phyloP scores from a whole-genome alignment of 306 rosid genomes.

The Phaseolus lunatus region DNA sequence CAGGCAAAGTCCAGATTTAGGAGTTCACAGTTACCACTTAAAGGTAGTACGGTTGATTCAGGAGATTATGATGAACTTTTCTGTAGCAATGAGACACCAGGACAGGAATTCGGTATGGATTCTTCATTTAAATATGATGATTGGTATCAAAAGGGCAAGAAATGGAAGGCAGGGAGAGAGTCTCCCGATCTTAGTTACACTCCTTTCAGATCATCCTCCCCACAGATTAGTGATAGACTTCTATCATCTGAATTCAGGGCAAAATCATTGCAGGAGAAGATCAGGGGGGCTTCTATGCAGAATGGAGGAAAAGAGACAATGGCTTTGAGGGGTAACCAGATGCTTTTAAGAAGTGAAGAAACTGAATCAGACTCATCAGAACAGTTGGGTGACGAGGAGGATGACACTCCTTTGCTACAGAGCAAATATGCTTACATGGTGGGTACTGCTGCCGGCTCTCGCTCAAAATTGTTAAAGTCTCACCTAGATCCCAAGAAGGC shows the following conservation, averaged over 20 bases:
- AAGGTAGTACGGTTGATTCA: slow-evolving; percentile 58
- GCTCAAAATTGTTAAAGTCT: slow-evolving; percentile 58
- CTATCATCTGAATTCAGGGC: slow-evolving; percentile 65
- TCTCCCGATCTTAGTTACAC: slow-evolving; percentile 73
- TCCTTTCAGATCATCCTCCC: slow-evolving; percentile 78
- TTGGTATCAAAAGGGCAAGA: slow-evolving; percentile 69
- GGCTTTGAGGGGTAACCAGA: slow-evolving; percentile 57
- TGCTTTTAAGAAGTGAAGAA: slow-evolving; percentile 69
- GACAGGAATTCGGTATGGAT: slow-evolving; percentile 63
- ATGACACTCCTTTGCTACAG: slow-evolving; percentile 73
- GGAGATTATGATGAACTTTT: slow-evolving; percentile 55
- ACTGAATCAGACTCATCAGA: slow-evolving; percentile 98
- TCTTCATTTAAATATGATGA: slow-evolving; percentile 66
- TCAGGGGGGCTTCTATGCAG: slow-evolving; percentile 57
- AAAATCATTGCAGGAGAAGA: slow-evolving; percentile 66
- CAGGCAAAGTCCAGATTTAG: slow-evolving; percentile 64
- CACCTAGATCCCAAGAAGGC: slow-evolving; percentile 64
- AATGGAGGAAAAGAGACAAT: slow-evolving; percentile 64
- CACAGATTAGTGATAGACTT: slow-evolving; percentile 68
- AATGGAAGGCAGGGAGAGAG: slow-evolving; percentile 72
- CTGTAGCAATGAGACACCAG: slow-evolving; percentile 56
- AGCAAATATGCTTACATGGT: slow-evolving; percentile 73
- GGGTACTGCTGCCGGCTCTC: slow-evolving; percentile 68
- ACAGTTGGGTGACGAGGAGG: slow-evolving; percentile 80
- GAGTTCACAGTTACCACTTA: slow-evolving; percentile 48